Conservation (phyloP, 2,329 filamentous ascomycete genomes). For the Aureobasidium uvarum region DNA sequence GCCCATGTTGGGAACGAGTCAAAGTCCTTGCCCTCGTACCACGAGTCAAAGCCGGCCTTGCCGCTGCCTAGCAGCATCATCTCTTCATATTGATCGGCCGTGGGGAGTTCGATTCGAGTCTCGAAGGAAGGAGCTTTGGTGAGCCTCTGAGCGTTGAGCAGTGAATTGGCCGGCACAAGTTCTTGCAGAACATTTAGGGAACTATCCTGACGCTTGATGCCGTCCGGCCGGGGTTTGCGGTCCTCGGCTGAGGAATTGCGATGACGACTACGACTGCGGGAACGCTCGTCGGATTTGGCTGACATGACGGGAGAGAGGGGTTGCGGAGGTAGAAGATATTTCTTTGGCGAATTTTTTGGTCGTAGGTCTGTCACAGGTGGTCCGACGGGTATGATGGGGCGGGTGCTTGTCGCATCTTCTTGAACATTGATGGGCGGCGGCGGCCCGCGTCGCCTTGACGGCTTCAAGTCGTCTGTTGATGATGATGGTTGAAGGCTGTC, state of each 20-base stretch:
- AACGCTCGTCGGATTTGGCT: conserved; percentile 29
- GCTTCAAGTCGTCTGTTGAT: conserved; percentile 28
- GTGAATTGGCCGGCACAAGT: conserved; percentile 36
- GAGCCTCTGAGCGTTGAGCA: conserved; percentile 10
- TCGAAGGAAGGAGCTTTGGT: conserved; percentile 20
- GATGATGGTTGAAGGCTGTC: conserved; percentile 17
- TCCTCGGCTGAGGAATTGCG: conserved; percentile 18
- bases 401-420: conserved; percentile 30
- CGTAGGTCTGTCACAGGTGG: conserved; percentile 25
- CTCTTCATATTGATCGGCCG: conserved; percentile 20
- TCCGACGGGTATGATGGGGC: conserved; percentile 28
- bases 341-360: conserved; percentile 8
- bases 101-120: conserved; percentile 21
- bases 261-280: background rate
- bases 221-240: conserved; percentile 32
- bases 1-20: conserved; percentile 23
- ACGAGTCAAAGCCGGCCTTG: conserved; percentile 20
- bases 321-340: conserved; percentile 30
- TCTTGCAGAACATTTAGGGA: conserved; percentile 43
- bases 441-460: conserved; percentile 27
- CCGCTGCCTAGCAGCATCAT: conserved; percentile 18
- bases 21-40: conserved; percentile 20
- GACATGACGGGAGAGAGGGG: conserved; percentile 34
- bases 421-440: conserved; percentile 29
- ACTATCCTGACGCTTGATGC: conserved; percentile 34